phyloP scores from a whole-genome alignment of 495 filamentous ascomycete species.

The Aspergillus funiculosus region DNA sequence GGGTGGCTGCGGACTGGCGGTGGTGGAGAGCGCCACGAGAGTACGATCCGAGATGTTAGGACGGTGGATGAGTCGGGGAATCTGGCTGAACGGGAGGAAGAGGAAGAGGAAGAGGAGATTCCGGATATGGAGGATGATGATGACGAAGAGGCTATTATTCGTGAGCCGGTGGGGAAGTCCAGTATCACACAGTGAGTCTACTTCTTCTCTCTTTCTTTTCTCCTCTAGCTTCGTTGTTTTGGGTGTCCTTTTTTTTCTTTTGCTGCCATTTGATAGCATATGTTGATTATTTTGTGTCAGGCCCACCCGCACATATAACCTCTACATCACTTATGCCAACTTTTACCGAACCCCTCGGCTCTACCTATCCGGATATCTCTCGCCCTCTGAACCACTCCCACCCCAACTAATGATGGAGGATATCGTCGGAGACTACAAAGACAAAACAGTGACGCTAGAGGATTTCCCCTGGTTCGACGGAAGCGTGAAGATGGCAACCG shows the following conservation, averaged over 20 bases:
- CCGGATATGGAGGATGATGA: slow-evolving; percentile 99
- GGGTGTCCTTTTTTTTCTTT: background rate
- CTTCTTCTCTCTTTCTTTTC: slow-evolving; percentile 6
- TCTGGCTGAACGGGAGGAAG: too few relatives aligned
- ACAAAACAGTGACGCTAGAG: slow-evolving; percentile 98
- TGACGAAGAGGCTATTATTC: slow-evolving; percentile 94
- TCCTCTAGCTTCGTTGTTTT: background rate
- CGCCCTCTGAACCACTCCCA: slow-evolving; percentile 75
- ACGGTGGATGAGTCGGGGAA: slow-evolving; percentile 83
- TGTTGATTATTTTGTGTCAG: too few relatives aligned
- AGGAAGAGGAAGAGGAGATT: slow-evolving; percentile 82
- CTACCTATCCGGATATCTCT: slow-evolving; percentile 85
- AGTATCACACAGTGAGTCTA: slow-evolving; percentile 62
- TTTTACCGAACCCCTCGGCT: slow-evolving; percentile 96
- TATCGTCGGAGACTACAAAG: slow-evolving; percentile 98
- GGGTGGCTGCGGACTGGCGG: slow-evolving; percentile 90
- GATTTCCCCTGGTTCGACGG: slow-evolving; percentile 88
- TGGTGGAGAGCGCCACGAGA: slow-evolving; percentile 49
- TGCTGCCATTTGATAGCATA: background rate
- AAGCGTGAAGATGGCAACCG: slow-evolving; percentile 86
- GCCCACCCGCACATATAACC: slow-evolving; percentile 82
- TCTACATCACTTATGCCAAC: slow-evolving; percentile 96
- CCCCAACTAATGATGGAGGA: slow-evolving; percentile 98
- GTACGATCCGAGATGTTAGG: slow-evolving; percentile 70
- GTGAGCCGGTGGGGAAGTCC: slow-evolving; percentile 56